phyloP scores from a whole-genome alignment of 2,329 filamentous ascomycete species.

The Coniochaeta ligniaria region DNA sequence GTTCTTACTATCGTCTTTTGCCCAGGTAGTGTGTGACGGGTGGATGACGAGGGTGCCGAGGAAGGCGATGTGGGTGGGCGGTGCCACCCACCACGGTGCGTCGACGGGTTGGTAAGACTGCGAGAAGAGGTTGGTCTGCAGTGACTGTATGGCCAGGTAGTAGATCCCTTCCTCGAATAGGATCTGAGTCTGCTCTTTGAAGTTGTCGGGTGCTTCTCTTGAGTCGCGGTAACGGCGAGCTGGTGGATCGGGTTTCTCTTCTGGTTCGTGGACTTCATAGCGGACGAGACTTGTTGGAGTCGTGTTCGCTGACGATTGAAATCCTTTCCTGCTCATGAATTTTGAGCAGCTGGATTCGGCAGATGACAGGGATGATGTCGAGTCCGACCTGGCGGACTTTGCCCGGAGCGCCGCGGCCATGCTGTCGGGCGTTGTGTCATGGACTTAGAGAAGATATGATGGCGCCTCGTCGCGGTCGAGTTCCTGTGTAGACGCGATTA shows the following conservation, averaged over 20 bases:
- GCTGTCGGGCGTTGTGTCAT: background rate
- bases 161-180: constrained; percentile 67
- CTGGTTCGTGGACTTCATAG: background rate
- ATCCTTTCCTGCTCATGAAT: background rate
- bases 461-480: background rate
- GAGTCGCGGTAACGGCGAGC: constrained; percentile 40
- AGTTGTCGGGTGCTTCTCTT: constrained; percentile 50
- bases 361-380: background rate
- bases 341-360: background rate
- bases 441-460: background rate
- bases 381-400: background rate
- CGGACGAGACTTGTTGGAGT: background rate
- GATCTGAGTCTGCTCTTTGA: constrained; percentile 61
- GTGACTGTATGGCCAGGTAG: constrained; percentile 7
- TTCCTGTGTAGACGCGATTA: background rate
- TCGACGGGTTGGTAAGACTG: constrained; percentile 8
- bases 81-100: constrained; percentile 55
- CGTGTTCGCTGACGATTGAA: background rate
- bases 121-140: constrained; percentile 8
- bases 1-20: constrained; percentile 54
- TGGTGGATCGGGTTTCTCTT: background rate
- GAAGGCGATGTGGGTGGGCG: constrained; percentile 66
- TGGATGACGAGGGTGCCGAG: constrained; percentile 79
- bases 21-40: constrained; percentile 69
- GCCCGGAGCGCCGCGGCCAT: background rate